Conservation (phyloP, 2,329 filamentous ascomycete species). For the Diaporthe citri region DNA sequence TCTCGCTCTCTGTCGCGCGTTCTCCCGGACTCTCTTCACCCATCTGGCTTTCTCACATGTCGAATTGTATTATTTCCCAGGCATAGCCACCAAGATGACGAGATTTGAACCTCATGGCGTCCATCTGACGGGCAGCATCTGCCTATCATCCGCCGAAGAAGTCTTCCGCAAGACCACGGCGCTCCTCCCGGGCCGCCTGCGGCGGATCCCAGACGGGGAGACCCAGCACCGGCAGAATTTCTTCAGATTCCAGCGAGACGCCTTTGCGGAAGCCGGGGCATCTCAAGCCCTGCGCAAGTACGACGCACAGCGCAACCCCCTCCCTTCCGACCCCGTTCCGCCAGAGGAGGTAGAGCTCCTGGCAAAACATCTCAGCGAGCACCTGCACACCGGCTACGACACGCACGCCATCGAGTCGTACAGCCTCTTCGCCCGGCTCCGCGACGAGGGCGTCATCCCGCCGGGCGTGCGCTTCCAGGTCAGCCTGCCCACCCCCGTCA, state of each 20-base stretch:
- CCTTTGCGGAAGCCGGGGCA: not conserved
- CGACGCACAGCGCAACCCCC: not conserved
- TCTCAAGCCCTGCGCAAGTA: slow-evolving; percentile 11
- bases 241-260: slow-evolving; percentile 4
- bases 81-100: not conserved
- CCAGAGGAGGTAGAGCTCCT: not conserved
- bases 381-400: slow-evolving; percentile 10
- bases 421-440: not conserved
- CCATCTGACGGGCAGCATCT: not conserved
- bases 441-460: slow-evolving; percentile 15
- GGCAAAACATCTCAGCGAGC: not conserved
- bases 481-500: slow-evolving; percentile 13
- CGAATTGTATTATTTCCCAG: too few relatives aligned
- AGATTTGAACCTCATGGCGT: not conserved
- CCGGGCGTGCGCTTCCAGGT: slow-evolving; percentile 15
- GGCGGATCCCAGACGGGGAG: slow-evolving; percentile 6
- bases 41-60: not conserved
- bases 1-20: not conserved
- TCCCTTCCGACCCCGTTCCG: not conserved
- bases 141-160: not conserved
- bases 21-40: not conserved
- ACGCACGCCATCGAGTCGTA: slow-evolving; percentile 23
- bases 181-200: slow-evolving; percentile 6
- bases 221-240: slow-evolving; percentile 3
- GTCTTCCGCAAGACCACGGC: slow-evolving; percentile 10